Conservation (phyloP, 2,329 filamentous ascomycete species). For the Monilinia aucupariae region DNA sequence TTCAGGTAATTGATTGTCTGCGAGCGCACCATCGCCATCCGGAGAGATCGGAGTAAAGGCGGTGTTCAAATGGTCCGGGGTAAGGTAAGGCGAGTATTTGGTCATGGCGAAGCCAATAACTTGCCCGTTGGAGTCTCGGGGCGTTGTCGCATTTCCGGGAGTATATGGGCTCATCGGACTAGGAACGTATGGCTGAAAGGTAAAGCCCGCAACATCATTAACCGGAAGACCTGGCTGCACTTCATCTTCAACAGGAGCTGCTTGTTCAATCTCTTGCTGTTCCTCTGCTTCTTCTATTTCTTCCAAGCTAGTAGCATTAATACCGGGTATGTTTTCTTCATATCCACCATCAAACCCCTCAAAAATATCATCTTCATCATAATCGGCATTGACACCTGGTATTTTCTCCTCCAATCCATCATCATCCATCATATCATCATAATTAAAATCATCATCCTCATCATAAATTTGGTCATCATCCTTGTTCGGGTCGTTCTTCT, state of each 20-base stretch:
- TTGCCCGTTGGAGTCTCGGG: slow-evolving; percentile 50
- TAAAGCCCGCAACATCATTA: slow-evolving; percentile 29
- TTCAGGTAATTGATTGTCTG: slow-evolving; percentile 5
- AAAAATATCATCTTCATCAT: slow-evolving; percentile 28
- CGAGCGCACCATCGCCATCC: slow-evolving; percentile 7
- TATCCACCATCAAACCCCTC: slow-evolving; percentile 21
- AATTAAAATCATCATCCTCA: slow-evolving; percentile 56
- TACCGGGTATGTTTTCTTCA: slow-evolving; percentile 21
- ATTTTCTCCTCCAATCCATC: slow-evolving; percentile 58
- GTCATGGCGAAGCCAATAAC: slow-evolving; percentile 50
- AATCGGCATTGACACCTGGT: slow-evolving; percentile 49
- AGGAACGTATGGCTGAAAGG: slow-evolving; percentile 40
- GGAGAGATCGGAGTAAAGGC: slow-evolving; percentile 23
- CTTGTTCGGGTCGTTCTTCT: slow-evolving; percentile 40
- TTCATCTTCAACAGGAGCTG: slow-evolving; percentile 10
- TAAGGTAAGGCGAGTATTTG: slow-evolving; percentile 29
- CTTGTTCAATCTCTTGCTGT: slow-evolving; percentile 6
- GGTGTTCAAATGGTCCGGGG: slow-evolving; percentile 2
- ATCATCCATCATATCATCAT: slow-evolving; percentile 51
- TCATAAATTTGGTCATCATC: slow-evolving; percentile 36
- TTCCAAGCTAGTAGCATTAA: slow-evolving; percentile 25
- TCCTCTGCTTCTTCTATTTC: slow-evolving; percentile 38
- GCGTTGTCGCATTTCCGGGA: slow-evolving; percentile 45
- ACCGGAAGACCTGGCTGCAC: slow-evolving; percentile 15
- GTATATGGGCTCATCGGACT: slow-evolving; percentile 49